Evolutionary conservation across 1,284 basidiomycete species (phyloP).

Genomic region (Ceratobasidium sp.): DNA sequence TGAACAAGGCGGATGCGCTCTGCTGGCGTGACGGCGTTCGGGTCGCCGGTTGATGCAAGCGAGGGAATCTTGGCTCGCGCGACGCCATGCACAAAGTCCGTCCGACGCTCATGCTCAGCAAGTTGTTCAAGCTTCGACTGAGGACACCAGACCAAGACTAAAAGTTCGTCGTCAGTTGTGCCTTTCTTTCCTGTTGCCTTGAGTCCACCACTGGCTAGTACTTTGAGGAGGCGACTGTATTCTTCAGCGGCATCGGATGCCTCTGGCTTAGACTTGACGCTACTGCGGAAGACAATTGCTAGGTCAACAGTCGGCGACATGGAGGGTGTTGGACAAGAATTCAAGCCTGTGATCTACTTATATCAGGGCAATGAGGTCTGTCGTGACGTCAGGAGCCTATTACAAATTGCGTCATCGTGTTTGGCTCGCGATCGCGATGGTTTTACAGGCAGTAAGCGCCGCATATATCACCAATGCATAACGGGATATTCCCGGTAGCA

Average conservation of each 20-base stretch:
- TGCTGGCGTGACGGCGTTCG: conserved; percentile 70
- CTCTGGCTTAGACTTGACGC: conserved; percentile 69
- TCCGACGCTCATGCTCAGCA: conserved; percentile 76
- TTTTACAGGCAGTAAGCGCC: background rate
- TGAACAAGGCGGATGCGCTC: conserved; percentile 87
- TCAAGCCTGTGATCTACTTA: background rate
- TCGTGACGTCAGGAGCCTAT: conserved; percentile 23
- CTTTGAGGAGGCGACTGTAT: conserved; percentile 75
- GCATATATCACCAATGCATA: too few species aligned
- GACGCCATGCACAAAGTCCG: conserved; percentile 74
- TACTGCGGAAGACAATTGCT: conserved; percentile 76
- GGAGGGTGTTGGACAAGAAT: background rate
- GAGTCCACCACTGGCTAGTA: conserved; percentile 73
- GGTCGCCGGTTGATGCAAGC: conserved; percentile 61
- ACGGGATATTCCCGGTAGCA: too few species aligned
- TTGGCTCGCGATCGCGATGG: background rate
- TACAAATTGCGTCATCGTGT: background rate
- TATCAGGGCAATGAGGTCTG: conserved; percentile 24
- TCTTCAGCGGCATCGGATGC: conserved; percentile 75
- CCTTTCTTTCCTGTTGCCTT: conserved; percentile 80
- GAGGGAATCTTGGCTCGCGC: conserved; percentile 67
- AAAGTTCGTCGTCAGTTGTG: conserved; percentile 79
- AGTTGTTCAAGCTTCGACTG: conserved; percentile 73
- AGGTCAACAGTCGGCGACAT: conserved; percentile 73
- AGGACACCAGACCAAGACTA: conserved; percentile 85